Conservation (phyloP, 371 early-diverging fungal species). For the Saksenaea oblongispora region DNA sequence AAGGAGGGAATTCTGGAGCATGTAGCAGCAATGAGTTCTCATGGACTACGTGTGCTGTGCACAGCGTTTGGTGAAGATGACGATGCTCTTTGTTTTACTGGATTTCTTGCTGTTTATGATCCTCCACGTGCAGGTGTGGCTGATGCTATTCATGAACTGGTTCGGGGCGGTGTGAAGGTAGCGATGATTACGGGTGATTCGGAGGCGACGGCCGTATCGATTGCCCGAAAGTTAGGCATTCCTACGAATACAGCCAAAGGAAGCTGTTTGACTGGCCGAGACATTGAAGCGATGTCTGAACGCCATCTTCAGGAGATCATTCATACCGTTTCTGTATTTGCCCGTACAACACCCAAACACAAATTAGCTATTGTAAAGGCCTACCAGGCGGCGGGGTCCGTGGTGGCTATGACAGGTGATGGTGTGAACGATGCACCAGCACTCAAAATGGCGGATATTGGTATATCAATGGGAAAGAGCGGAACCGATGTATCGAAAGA, state of each 20-base stretch:
- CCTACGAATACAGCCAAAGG: conserved; percentile 56
- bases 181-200: conserved; percentile 94
- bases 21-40: conserved; percentile 70
- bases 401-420: conserved; percentile 95
- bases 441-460: conserved; percentile 86
- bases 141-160: conserved; percentile 61
- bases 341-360: conserved; percentile 90
- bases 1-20: conserved; percentile 55
- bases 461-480: conserved; percentile 88
- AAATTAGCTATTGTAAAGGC: conserved; percentile 87
- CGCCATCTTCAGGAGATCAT: conserved; percentile 64
- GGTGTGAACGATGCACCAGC: conserved; percentile 97
- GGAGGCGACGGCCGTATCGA: conserved; percentile 78
- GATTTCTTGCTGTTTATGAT: conserved; percentile 85
- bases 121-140: conserved; percentile 79
- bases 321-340: conserved; percentile 74
- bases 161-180: conserved; percentile 78
- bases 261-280: conserved; percentile 70
- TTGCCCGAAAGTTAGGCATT: conserved; percentile 78
- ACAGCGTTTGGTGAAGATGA: conserved; percentile 73
- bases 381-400: conserved; percentile 69
- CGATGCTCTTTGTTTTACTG: conserved; percentile 69
- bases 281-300: conserved; percentile 70
- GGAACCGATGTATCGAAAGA: conserved; percentile 93
- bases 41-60: conserved; percentile 88